Conservation (phyloP, 2,329 filamentous ascomycete genomes). For the Fusarium zealandicum region DNA sequence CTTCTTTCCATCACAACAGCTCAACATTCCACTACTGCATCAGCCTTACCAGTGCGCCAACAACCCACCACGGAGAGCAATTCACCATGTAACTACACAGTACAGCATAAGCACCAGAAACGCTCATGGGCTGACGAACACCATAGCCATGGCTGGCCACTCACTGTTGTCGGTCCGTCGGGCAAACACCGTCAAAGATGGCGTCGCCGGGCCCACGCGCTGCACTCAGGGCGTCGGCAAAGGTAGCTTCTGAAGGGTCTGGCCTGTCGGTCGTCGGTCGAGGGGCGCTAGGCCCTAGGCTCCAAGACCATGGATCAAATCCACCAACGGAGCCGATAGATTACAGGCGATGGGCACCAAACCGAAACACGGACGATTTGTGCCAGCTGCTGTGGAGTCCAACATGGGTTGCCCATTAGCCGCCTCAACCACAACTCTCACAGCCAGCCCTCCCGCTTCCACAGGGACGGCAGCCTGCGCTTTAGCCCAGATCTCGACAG, state of each 20-base stretch:
- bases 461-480: slow-evolving; percentile 4
- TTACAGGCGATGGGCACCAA: slow-evolving; percentile 5
- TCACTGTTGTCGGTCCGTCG: slow-evolving; percentile 23
- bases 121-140: slow-evolving; percentile 37
- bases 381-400: slow-evolving; percentile 12
- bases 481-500: slow-evolving; percentile 5
- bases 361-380: slow-evolving; percentile 12
- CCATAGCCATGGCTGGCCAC: slow-evolving; percentile 36
- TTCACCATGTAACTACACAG: not conserved
- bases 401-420: slow-evolving; percentile 18
- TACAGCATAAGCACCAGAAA: slow-evolving; percentile 10
- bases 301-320: slow-evolving; percentile 18
- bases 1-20: not conserved
- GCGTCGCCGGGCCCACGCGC: slow-evolving; percentile 29
- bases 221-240: slow-evolving; percentile 21
- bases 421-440: slow-evolving; percentile 24
- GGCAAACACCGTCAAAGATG: slow-evolving; percentile 32
- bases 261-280: slow-evolving; percentile 18
- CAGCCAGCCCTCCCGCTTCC: slow-evolving; percentile 16
- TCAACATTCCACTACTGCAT: not conserved
- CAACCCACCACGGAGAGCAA: not conserved
- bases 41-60: not conserved
- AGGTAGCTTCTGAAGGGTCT: slow-evolving; percentile 20
- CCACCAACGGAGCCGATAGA: slow-evolving; percentile 12
- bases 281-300: slow-evolving; percentile 31